Evolutionary conservation across 441 rosid genomes (phyloP), one percentile per base, ranked within the genome.

Genomic region (Croton setiger): DNA sequence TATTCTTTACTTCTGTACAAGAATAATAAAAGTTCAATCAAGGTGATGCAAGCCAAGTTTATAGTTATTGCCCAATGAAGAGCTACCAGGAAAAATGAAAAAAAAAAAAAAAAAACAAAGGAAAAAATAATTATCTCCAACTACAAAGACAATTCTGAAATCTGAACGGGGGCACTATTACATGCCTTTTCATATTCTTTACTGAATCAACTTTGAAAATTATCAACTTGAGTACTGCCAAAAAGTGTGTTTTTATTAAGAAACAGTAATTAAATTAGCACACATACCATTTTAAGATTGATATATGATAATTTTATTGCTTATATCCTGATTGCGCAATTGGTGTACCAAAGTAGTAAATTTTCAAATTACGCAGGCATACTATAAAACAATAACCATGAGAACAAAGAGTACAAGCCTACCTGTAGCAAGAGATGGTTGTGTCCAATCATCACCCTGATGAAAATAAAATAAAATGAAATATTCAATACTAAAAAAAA

Each of bases 401-500:
- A 60, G 21, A 61, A 53, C 47, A 54, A 41, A 56, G 15, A 63
- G 43, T 20, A 58, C 21, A 45, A 27, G 33, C 72, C 68, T 68
- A 87, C 96, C 93, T 9, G 71, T 65, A 53, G 74, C 70, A 54
- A 56, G 33, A 66, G 87, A 75, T 60, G 82, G 83, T 63, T 64
- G 64, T 7, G 69, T 70, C 70, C 80, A 54, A 68, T 72, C 79
- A 7, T 79, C 84, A 23, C 53, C 82, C 88, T 85, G 76, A 60
- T 66, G 65, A 63, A 64, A 75, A 70, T 47, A 39, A 60, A 36
- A 56, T 39, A 39, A 60, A 36, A 55, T 5, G 61, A 33, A 6
- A 36, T 13, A 66, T 18, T 72, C 47, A 73, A 65, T 55, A 66
- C 58, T 55, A 11, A 52, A 56, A 62, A 33, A n/a, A 55, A 13